Base-by-base conservation (phyloP, 345 rosid genomes). In the Chamaenerion angustifolium region DNA sequence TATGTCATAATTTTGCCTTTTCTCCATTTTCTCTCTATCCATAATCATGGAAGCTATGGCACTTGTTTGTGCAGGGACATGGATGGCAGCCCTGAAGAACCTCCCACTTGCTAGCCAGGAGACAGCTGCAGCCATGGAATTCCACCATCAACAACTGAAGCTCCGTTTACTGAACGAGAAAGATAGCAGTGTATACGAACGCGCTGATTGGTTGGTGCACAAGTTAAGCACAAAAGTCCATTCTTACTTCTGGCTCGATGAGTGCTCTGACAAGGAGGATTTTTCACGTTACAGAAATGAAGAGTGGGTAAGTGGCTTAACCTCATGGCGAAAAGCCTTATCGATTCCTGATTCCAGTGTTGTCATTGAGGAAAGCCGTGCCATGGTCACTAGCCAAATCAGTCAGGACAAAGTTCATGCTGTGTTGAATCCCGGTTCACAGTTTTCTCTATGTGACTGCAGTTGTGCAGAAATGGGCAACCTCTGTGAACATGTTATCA, bases 211-310 rank as follows among this genome's bases (percentile, higher is more conserved):
- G 98, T 65, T 92, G 71, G 95, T 84, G 13, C 80, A 87, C 68
- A 92, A 82, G 79, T 67, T 92, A 77, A 93, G 76, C 46, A 92
- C 88, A 12, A 80, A 84, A 70, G 95, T 84, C 54, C 89, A 92
- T 74, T 76, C 96, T 27, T 84, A 87, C 71, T 82, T 87, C 66
- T 84, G 98, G 98, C 95, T 87, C 23, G 98, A 92, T 70, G 95
- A 76, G 51, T 87, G 80, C 68, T 71, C 95, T 0, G 98, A 66
- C 55, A 87, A 80, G 63, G 90, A 82, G 56, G 55, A 74, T 63
- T 92, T 81, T 71, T 60, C 84, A 13, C 71, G 95, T 62, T 92
- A 84, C 60, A 69, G 80, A 79, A 83, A 76, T 71, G 90, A 87
- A 45, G 98, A 84, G 66, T 92, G 96, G 96, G 75, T 55, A 31